Base-by-base conservation (phyloP, 2,329 filamentous ascomycete genomes). In the Alternaria sp. region DNA sequence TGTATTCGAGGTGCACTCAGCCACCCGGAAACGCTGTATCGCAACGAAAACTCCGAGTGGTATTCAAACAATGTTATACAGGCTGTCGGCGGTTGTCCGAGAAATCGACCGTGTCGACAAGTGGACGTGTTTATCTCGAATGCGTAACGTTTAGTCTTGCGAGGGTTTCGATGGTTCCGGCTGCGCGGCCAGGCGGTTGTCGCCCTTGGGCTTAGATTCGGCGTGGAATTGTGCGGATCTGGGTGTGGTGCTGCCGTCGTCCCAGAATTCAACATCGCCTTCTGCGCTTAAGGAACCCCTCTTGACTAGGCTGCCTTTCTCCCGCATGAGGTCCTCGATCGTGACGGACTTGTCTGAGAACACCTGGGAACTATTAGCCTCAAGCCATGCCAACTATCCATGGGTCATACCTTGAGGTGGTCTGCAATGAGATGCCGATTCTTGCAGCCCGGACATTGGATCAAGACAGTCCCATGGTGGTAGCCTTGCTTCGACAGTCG, bases 181-280 rank as follows among this genome's bases (percentile, higher is more conserved):
- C 25, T 71, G 70, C 28, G 65, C 66, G 25, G 69, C 66, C 26
- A 74, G 68, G 12, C 71, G 67, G 25, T 73, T 67, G 12, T 72
- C 72, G 36, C 69, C 69, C 30, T 73, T 71, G 25, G 71, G 69
- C 36, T 67, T 72, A 1, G 72, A 69, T 28, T 77, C 69, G n/a
- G 72, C 65, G 26, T 77, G 72, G 59, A 78, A 79, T 10, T 76
- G 71, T 23, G 77, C 69, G 2, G 77, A 79, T 23, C 78, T 74
- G 46, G 74, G 70, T 5, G 77, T 79, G 8, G 69, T 69, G 13
- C 82, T 81, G 15, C 89, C 88, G 68, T 97, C 92, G 28, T 92
- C 90, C 91, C 93, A 97, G 71, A 97, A 96, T 79, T 98, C 95
- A 51, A 97, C 83, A 77, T 97, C 92, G n/a, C 93, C 93, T 69